Conservation (phyloP, 139 green algal species). For the Limnomonas spitsbergensis region DNA sequence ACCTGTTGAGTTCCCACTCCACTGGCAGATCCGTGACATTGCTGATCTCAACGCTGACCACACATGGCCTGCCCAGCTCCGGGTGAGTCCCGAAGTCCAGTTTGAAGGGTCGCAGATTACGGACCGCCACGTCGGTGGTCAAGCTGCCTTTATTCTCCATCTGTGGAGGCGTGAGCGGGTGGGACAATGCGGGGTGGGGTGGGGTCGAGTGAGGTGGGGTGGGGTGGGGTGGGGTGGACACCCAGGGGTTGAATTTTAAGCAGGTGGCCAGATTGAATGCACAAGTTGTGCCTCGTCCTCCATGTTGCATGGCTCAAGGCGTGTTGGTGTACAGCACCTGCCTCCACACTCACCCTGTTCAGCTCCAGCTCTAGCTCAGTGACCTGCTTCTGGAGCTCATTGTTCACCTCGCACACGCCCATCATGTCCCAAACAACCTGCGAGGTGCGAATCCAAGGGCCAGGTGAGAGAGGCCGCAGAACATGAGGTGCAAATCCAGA, state of each 20-base stretch:
- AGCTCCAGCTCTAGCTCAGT: slow-evolving; percentile 34
- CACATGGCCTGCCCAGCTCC: slow-evolving; percentile 12
- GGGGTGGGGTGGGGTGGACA: too few relatives aligned
- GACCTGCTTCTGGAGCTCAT: slow-evolving; percentile 40
- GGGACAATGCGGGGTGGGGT: neutral
- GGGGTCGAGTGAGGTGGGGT: too few relatives aligned
- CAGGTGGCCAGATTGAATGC: too few relatives aligned
- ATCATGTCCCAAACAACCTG: slow-evolving; percentile 54
- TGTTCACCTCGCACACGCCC: slow-evolving; percentile 43
- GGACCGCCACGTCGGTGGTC: slow-evolving; percentile 34
- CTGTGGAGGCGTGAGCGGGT: neutral
- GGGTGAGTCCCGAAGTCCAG: slow-evolving; percentile 50
- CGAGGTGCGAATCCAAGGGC: neutral
- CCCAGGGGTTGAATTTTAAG: too few relatives aligned
- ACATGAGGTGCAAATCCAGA: too few relatives aligned
- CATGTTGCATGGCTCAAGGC: too few relatives aligned
- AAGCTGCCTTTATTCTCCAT: slow-evolving; percentile 38
- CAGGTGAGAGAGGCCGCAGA: too few relatives aligned
- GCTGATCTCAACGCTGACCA: slow-evolving; percentile 40
- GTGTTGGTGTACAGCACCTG: too few relatives aligned
- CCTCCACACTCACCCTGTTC: slow-evolving; percentile 20
- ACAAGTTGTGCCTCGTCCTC: too few relatives aligned
- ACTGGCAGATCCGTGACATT: slow-evolving; percentile 46
- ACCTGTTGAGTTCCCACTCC: slow-evolving; percentile 45
- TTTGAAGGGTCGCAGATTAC: slow-evolving; percentile 37